These are phyloP conservation scores for Coniochaeta sp. DNA, from an alignment of 2,329 filamentous ascomycete genomes.

Conservation along the genomic window DNA sequence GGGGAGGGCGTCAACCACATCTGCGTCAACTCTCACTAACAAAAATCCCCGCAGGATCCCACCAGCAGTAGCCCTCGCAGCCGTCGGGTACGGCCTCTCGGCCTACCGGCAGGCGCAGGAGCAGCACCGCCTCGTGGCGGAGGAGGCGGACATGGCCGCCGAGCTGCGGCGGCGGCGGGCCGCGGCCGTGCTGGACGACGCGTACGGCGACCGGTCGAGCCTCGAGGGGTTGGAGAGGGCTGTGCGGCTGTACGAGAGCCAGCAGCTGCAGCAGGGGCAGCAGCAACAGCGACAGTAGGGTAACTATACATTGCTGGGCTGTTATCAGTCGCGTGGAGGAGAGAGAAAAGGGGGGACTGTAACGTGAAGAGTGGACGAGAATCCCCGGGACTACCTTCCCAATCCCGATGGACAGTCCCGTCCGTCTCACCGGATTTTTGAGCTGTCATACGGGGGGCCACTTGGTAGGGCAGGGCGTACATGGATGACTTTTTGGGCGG, in stretches of 20 bases:
- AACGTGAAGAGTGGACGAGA: too few relatives aligned
- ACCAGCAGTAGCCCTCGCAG: constrained; percentile 13
- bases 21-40: background rate
- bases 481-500: background rate
- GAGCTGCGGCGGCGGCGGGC: constrained; percentile 9
- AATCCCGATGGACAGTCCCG: too few relatives aligned
- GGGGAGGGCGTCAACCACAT: too few relatives aligned
- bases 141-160: constrained; percentile 9
- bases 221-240: constrained; percentile 23
- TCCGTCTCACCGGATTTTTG: too few relatives aligned
- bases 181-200: constrained; percentile 17
- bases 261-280: background rate
- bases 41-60: constrained; percentile 11
- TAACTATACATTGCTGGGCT: too few relatives aligned
- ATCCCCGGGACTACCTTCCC: too few relatives aligned
- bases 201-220: constrained; percentile 21
- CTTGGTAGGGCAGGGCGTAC: background rate
- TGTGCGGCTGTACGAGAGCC: constrained; percentile 19
- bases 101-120: constrained; percentile 11
- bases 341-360: too few relatives aligned
- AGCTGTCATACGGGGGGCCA: background rate
- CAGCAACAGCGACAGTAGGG: background rate
- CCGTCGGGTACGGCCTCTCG: constrained; percentile 17
- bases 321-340: background rate
- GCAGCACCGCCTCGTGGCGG: background rate